Evolutionary conservation across 2,329 filamentous ascomycete genomes (phyloP).

Genomic region (Exutisphaerella laricina): DNA sequence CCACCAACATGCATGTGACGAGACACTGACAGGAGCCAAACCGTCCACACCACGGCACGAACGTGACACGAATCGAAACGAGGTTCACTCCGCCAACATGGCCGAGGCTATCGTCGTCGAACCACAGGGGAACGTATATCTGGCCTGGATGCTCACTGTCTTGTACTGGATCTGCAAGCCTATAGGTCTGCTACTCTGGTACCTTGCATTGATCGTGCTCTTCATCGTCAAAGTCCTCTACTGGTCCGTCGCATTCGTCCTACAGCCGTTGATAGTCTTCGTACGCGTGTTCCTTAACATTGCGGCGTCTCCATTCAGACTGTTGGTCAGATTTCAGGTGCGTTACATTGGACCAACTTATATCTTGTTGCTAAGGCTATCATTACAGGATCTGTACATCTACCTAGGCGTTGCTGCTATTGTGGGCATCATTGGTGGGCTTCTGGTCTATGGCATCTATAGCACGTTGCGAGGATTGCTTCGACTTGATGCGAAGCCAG

Average conservation of each 20-base stretch:
- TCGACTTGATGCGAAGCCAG: slow-evolving; percentile 17
- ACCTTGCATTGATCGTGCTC: slow-evolving; percentile 36
- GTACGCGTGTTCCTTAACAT: slow-evolving; percentile 38
- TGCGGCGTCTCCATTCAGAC: slow-evolving; percentile 44
- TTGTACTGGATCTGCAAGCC: slow-evolving; percentile 37
- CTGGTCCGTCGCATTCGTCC: slow-evolving; percentile 41
- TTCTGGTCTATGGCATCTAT: slow-evolving; percentile 54
- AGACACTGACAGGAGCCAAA: too few relatives aligned
- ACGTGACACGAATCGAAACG: too few relatives aligned
- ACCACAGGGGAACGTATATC: slow-evolving; percentile 5
- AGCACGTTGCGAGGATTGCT: slow-evolving; percentile 33
- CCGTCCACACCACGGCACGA: too few relatives aligned
- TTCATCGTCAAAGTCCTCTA: slow-evolving; percentile 45
- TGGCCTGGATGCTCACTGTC: slow-evolving; percentile 17
- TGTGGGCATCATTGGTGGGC: slow-evolving; percentile 60
- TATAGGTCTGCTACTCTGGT: slow-evolving; percentile 36
- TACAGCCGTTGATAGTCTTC: slow-evolving; percentile 49
- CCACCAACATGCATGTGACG: too few relatives aligned
- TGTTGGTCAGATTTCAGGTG: slow-evolving; percentile 55
- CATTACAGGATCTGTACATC: slow-evolving; percentile 45
- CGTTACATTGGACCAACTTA: slow-evolving; percentile 3
- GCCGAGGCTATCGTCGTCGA: slow-evolving; percentile 2
- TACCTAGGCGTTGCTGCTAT: slow-evolving; percentile 62
- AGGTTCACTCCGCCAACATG: too few relatives aligned
- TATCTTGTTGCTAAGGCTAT: slow-evolving; percentile 19